Percentiles rank a stretch among this genome's conserved stretches.
Conservation (phyloP, 192 early-diverging fungal species). For the Entomortierella chlamydospora region DNA sequence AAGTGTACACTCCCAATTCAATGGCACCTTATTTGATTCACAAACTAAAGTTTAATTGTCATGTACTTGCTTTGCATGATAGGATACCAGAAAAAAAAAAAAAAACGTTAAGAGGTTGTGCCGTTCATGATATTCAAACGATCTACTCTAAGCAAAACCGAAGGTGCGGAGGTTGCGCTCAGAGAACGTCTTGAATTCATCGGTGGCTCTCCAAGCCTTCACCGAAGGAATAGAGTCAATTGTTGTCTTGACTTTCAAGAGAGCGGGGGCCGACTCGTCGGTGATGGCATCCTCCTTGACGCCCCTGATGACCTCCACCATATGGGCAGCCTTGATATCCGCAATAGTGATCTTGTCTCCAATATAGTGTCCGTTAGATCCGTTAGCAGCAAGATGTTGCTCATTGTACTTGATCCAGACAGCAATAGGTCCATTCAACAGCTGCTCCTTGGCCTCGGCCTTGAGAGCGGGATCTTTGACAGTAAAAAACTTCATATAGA, state of each 20-base stretch:
- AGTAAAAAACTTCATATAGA: background rate
- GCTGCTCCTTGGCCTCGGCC: conserved; percentile 13
- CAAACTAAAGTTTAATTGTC: too few relatives aligned
- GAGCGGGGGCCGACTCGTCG: conserved; percentile 18
- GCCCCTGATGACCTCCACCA: background rate
- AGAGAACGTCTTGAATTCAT: conserved; percentile 19
- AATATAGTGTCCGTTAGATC: conserved; percentile 60
- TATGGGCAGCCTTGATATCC: conserved; percentile 31
- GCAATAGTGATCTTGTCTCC: conserved; percentile 53
- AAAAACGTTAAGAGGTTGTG: too few relatives aligned
- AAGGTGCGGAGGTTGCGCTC: background rate
- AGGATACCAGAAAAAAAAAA: too few relatives aligned
- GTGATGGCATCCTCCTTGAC: conserved; percentile 6
- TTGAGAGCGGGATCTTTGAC: conserved; percentile 25
- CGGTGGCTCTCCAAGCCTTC: conserved; percentile 13
- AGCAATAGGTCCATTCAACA: background rate
- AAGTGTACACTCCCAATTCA: too few relatives aligned
- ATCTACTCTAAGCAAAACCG: background rate
- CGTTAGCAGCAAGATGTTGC: conserved; percentile 30
- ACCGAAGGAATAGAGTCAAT: conserved; percentile 1
- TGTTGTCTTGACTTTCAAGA: conserved; percentile 16
- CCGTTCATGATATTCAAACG: too few relatives aligned
- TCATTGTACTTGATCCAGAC: conserved; percentile 40
- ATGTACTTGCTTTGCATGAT: too few relatives aligned
- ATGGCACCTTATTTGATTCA: too few relatives aligned